These are phyloP conservation scores for Entonaema liquescens DNA, from an alignment of 495 filamentous ascomycete genomes.

Conservation along the genomic window DNA sequence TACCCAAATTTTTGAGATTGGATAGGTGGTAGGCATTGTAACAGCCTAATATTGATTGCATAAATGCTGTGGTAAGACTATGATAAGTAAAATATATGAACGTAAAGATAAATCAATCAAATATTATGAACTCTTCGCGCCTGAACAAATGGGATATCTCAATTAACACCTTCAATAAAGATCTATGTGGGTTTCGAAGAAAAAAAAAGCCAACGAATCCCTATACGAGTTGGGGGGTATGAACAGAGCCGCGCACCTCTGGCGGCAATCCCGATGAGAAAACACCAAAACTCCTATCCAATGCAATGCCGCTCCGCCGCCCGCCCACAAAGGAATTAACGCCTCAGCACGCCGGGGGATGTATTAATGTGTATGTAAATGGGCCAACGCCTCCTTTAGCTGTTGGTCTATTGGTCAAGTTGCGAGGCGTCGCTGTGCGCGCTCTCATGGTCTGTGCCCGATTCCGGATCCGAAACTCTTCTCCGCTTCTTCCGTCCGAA, in stretches of 20 bases:
- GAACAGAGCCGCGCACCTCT: slow-evolving; percentile 25
- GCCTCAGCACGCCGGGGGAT: slow-evolving; percentile 6
- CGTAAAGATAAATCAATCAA: background rate
- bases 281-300: slow-evolving; percentile 39
- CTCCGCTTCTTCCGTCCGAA: slow-evolving; percentile 46
- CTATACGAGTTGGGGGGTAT: slow-evolving; percentile 28
- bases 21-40: background rate
- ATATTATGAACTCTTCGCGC: background rate
- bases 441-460: slow-evolving; percentile 20
- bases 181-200: slow-evolving; percentile 24
- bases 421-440: slow-evolving; percentile 9
- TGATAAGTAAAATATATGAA: background rate
- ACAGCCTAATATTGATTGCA: background rate
- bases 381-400: background rate
- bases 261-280: slow-evolving; percentile 22
- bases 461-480: slow-evolving; percentile 38
- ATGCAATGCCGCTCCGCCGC: slow-evolving; percentile 27
- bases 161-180: slow-evolving; percentile 35
- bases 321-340: slow-evolving; percentile 13
- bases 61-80: background rate
- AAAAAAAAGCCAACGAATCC: slow-evolving; percentile 7
- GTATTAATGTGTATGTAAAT: slow-evolving; percentile 5
- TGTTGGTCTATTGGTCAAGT: slow-evolving; percentile 10
- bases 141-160: slow-evolving; percentile 33
- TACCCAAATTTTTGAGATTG: background rate